These are phyloP conservation scores for Zygnema cylindricum DNA, from an alignment of 139 green algal species.

Conservation along the genomic window DNA sequence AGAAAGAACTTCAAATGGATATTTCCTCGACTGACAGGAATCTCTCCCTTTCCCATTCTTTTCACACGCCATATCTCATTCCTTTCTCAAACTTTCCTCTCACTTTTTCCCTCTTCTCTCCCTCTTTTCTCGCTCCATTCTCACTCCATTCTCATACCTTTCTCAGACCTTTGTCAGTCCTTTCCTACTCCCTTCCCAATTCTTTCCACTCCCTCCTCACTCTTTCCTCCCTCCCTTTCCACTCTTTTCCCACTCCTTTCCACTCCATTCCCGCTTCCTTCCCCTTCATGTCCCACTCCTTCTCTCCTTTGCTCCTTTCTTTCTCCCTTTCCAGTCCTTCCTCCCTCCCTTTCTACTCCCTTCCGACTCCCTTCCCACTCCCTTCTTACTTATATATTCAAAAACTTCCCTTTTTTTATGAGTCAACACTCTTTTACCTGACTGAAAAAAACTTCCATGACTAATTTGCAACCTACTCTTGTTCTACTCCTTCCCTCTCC, in stretches of 20 bases:
- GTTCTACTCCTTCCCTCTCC: not conserved
- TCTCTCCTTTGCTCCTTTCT: not conserved
- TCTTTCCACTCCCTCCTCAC: not conserved
- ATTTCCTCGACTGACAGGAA: no score
- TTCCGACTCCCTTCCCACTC: not conserved
- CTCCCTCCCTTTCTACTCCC: not conserved
- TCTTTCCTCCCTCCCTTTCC: not conserved
- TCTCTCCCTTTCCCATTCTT: not conserved
- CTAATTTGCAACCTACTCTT: not conserved
- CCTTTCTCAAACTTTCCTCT: not conserved
- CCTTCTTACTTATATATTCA: not conserved
- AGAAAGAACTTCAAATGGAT: no score
- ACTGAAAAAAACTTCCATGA: not conserved
- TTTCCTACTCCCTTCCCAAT: not conserved
- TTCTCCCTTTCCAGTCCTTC: not conserved
- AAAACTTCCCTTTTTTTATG: not conserved
- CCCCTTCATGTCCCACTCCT: not conserved
- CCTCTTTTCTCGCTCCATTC: not conserved
- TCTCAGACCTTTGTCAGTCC: not conserved
- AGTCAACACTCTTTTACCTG: not conserved
- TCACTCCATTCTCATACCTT: not conserved
- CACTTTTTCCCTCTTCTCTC: not conserved
- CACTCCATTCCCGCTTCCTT: not conserved
- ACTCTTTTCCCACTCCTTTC: constrained; percentile 52
- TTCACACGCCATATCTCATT: not conserved